Evolutionary conservation across 2,329 filamentous ascomycete species (phyloP).

Genomic region (Penicillium sp.): DNA sequence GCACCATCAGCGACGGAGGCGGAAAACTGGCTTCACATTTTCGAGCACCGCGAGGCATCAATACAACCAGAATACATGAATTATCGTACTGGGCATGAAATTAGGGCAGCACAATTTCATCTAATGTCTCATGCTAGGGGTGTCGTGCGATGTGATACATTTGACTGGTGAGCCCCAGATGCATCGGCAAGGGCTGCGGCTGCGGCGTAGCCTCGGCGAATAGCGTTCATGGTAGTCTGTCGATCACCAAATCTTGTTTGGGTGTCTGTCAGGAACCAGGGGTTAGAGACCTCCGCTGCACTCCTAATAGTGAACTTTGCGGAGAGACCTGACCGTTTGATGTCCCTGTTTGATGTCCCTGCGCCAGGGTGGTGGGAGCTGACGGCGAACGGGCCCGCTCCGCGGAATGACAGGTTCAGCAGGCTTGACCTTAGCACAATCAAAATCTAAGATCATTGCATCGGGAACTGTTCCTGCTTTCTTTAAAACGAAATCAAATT

Average conservation of each 20-base stretch:
- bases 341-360: background rate
- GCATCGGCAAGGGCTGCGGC: conserved; percentile 11
- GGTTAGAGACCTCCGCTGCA: no score
- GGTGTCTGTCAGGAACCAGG: background rate
- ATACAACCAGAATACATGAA: background rate
- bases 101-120: background rate
- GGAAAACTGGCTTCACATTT: background rate
- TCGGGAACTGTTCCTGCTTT: no score
- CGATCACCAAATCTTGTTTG: background rate
- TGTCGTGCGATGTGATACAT: conserved; percentile 6
- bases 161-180: conserved; percentile 2
- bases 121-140: conserved; percentile 14
- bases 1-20: background rate
- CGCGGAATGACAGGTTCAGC: no score
- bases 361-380: background rate
- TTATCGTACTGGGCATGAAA: background rate
- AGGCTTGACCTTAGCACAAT: no score
- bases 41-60: background rate
- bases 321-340: background rate
- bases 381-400: background rate
- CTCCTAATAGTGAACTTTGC: background rate
- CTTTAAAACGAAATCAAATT: no score
- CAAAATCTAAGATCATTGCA: no score
- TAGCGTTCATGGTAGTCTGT: conserved; percentile 4
- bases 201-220: background rate